Base-by-base conservation (phyloP, 805 yeast species). In the Zygotorulaspora sp. region DNA sequence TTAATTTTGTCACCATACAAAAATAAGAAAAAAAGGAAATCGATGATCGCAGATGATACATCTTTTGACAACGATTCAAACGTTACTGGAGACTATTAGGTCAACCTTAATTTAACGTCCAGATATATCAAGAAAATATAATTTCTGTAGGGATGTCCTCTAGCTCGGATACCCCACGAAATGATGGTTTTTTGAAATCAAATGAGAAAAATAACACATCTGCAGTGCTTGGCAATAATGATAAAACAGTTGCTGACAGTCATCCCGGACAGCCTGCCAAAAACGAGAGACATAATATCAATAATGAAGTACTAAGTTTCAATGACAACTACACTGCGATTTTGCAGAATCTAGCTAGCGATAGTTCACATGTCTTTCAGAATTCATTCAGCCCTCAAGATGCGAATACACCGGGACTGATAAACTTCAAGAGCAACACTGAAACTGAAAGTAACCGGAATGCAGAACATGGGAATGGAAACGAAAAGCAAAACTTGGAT, bases 301-400 rank as follows among this genome's bases (percentile, higher is more conserved):
- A 49, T 34, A 44, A 37, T 27, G 48, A 52, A 6, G 41, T 55
- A 48, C 30, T 56, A 38, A 45, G 43, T 21, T 46, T 55, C 29
- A 45, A 50, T 27, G 62, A 57, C 20, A 52, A 54, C 35, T 55
- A 55, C 38, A 44, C 56, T 8, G 41, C 46, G 20, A 46, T 57
- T 23, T 31, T 57, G 26, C 51, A 54, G 30, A 51, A 49, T 38
- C 35, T 56, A 33, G 49, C 53, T 0, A 47, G 47, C 22, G 52
- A 50, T 18, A 39, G 44, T 23, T 33, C 46, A 3, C 43, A 41
- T 30, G 19, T 34, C 24, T 24, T 38, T n/a, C 20, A 35, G 2
- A 35, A 33, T 13, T 36, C 30, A 22, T 24, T 40, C 12, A 32
- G 38, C 25, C 34, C 32, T 9, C 36, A 28, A 30, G 33, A 29